Percentiles rank a stretch among this genome's conserved stretches.
phyloP scores from a whole-genome alignment of 495 filamentous ascomycete genomes.

The Penicillium bovifimosum region DNA sequence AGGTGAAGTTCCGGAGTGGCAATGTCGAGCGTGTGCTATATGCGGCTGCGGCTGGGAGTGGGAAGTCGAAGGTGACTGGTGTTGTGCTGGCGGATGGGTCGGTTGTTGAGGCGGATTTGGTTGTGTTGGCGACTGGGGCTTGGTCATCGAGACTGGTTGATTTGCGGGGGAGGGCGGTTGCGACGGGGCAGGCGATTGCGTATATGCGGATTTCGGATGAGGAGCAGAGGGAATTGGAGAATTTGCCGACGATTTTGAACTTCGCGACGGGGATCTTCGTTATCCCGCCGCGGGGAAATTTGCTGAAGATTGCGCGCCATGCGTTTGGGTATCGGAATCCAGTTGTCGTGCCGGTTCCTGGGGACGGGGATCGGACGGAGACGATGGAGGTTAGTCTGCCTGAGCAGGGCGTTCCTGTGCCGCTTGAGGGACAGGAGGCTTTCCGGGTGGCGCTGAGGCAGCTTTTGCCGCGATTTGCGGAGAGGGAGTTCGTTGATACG shows the following conservation, averaged over 20 bases:
- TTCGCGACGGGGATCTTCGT: slow-evolving; percentile 76
- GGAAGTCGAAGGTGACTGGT: slow-evolving; percentile 39
- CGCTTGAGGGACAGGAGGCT: slow-evolving; percentile 57
- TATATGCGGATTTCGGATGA: slow-evolving; percentile 66
- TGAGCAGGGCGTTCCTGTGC: slow-evolving; percentile 32
- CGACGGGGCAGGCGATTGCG: slow-evolving; percentile 74
- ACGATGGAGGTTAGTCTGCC: slow-evolving; percentile 41
- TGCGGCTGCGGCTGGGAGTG: not conserved
- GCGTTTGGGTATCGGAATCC: slow-evolving; percentile 78
- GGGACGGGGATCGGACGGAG: slow-evolving; percentile 1
- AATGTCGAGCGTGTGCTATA: slow-evolving; percentile 54
- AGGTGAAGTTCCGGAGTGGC: slow-evolving; percentile 59
- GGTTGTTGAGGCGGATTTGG: slow-evolving; percentile 60
- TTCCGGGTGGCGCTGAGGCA: slow-evolving; percentile 56
- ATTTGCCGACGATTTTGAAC: slow-evolving; percentile 74
- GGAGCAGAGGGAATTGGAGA: slow-evolving; percentile 57
- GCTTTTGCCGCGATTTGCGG: slow-evolving; percentile 56
- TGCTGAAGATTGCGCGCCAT: slow-evolving; percentile 81
- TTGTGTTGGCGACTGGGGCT: slow-evolving; percentile 77
- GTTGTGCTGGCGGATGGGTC: slow-evolving; percentile 50
- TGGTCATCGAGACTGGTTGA: slow-evolving; percentile 77
- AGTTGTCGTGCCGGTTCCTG: slow-evolving; percentile 36
- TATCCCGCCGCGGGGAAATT: slow-evolving; percentile 65
- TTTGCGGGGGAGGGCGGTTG: slow-evolving; percentile 64
- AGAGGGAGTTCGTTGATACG: slow-evolving; percentile 61